Evolutionary conservation across 768 basidiomycete species (phyloP).

Genomic region (Rhodocollybia butyracea): DNA sequence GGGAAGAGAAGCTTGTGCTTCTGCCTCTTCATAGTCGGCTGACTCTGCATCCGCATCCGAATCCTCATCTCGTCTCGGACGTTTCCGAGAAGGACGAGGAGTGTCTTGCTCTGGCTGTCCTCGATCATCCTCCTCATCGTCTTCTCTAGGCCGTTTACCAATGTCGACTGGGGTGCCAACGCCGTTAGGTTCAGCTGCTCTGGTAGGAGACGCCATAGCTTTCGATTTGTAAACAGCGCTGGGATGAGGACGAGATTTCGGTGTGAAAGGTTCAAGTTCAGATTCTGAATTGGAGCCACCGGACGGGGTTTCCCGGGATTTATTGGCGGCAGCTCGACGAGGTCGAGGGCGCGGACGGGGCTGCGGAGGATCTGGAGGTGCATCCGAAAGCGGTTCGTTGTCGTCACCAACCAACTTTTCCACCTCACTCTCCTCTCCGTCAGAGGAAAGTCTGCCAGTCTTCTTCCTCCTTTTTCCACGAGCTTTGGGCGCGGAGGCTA

Average conservation of each 20-base stretch:
- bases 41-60: slow-evolving; percentile 8
- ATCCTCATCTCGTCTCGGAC: slow-evolving; percentile 9
- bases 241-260: slow-evolving; percentile 28
- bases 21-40: too few relatives aligned
- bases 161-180: slow-evolving; percentile 9
- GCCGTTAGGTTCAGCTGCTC: too few relatives aligned
- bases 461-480: slow-evolving; percentile 32
- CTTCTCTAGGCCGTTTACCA: slow-evolving; percentile 27
- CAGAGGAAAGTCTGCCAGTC: slow-evolving; percentile 23
- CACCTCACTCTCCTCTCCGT: slow-evolving; percentile 41
- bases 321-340: slow-evolving; percentile 12
- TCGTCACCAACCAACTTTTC: slow-evolving; percentile 28
- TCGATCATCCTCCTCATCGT: slow-evolving; percentile 22
- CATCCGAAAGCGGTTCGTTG: slow-evolving; percentile 16
- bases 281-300: slow-evolving; percentile 2
- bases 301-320: slow-evolving; percentile 3
- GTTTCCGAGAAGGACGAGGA: slow-evolving; percentile 7
- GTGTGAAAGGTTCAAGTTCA: slow-evolving; percentile 23
- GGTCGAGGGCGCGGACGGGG: slow-evolving; percentile 22
- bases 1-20: slow-evolving; percentile 13
- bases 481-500: slow-evolving; percentile 27
- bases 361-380: slow-evolving; percentile 12
- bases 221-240: slow-evolving; percentile 19
- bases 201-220: slow-evolving; percentile 15
- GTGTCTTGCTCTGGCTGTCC: background rate